Conservation (phyloP, 192 early-diverging fungal genomes). For the Mycoemilia scoparia region DNA sequence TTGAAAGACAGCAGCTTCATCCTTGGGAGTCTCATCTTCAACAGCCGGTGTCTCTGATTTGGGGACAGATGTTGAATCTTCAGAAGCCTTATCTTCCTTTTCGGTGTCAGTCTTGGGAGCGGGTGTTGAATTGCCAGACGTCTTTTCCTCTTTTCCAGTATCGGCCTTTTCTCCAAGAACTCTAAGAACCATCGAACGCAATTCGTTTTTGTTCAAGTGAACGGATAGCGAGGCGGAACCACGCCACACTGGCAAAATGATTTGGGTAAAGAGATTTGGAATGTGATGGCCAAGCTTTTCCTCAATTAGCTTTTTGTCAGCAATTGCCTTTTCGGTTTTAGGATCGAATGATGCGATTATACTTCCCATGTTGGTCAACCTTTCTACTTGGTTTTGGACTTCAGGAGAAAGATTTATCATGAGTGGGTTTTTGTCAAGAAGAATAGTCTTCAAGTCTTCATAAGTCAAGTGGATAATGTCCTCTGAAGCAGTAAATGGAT, state of each 20-base stretch:
- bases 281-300: slow-evolving; percentile 8
- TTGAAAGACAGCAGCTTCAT: no score
- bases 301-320: slow-evolving; percentile 5
- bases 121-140: no score
- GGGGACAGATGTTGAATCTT: no score
- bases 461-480: slow-evolving; percentile 28
- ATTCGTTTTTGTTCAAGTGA: slow-evolving; percentile 56
- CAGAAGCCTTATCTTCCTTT: no score
- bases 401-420: slow-evolving; percentile 25
- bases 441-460: slow-evolving; percentile 27
- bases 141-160: no score
- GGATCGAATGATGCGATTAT: slow-evolving; percentile 37
- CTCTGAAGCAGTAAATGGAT: slow-evolving; percentile 26
- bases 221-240: slow-evolving; percentile 53
- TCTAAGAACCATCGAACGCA: slow-evolving; percentile 32
- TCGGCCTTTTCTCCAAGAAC: slow-evolving; percentile 17
- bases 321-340: slow-evolving; percentile 4
- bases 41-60: no score
- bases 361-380: slow-evolving; percentile 31
- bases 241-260: slow-evolving; percentile 52
- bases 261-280: slow-evolving; percentile 15
- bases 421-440: slow-evolving; percentile 33
- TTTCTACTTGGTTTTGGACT: slow-evolving; percentile 15
- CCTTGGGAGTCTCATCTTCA: no score
- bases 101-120: no score